A percentile compares a stretch with the other conserved stretches of the same genome.
Conservation (phyloP, 1,284 basidiomycete genomes). For the Austroboletus niveus region DNA sequence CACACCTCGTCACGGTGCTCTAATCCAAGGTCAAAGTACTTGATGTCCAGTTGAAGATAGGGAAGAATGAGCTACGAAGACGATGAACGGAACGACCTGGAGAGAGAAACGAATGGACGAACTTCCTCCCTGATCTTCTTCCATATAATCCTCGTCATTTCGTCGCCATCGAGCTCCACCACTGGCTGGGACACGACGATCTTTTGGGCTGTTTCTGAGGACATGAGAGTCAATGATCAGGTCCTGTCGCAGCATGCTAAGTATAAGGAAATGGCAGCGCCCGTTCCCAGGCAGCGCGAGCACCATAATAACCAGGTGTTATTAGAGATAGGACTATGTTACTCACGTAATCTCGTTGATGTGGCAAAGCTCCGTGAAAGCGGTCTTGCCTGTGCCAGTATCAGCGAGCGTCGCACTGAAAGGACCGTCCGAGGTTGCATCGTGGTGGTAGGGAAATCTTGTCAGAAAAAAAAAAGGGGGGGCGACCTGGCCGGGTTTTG, state of each 20-base stretch:
- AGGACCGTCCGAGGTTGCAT: conserved; percentile 25
- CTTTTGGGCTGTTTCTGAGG: conserved; percentile 40
- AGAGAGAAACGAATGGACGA: conserved; percentile 22
- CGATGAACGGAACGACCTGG: conserved; percentile 1
- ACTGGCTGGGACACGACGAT: conserved; percentile 91
- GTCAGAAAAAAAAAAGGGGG: not conserved
- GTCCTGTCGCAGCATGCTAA: not conserved
- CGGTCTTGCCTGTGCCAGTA: conserved; percentile 19
- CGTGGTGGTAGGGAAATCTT: not conserved
- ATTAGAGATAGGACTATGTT: not conserved
- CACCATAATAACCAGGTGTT: not conserved
- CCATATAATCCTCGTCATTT: conserved; percentile 98
- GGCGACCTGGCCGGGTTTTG: conserved; percentile 16
- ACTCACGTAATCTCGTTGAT: conserved; percentile 32
- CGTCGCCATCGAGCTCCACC: conserved; percentile 96
- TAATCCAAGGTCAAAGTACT: conserved; percentile 96
- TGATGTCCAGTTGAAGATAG: conserved; percentile 94
- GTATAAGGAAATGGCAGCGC: not conserved
- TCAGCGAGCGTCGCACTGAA: conserved; percentile 25
- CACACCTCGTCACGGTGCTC: conserved; percentile 85
- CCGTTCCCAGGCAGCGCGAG: conserved; percentile 2
- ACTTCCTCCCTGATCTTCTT: conserved; percentile 98
- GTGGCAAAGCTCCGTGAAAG: conserved; percentile 28
- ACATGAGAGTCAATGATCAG: conserved; percentile 5
- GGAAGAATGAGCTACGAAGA: conserved; percentile 82